A percentile compares a stretch with the other conserved stretches of the same genome.
Conservation (phyloP, 2,329 filamentous ascomycete species). For the Massarina eburnea region DNA sequence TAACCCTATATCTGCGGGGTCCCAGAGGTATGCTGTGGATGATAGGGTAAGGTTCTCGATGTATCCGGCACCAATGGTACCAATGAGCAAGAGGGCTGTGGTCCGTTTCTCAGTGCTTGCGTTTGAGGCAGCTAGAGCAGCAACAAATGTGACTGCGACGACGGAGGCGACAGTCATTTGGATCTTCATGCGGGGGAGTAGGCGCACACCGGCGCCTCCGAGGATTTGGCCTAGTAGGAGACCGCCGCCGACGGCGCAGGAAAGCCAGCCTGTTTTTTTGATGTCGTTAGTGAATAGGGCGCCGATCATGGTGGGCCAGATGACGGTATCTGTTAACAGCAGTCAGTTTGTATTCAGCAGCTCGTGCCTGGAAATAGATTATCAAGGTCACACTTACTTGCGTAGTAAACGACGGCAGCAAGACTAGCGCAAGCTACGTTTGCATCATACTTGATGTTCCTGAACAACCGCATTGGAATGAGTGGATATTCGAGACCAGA, state of each 20-base stretch:
- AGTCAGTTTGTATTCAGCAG: constrained; percentile 27
- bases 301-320: constrained; percentile 35
- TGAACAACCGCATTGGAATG: constrained; percentile 13
- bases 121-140: constrained; percentile 16
- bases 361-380: constrained; percentile 20
- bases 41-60: constrained; percentile 36
- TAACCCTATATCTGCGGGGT: constrained; percentile 52
- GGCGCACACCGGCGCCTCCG: constrained; percentile 27
- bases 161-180: constrained; percentile 20
- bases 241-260: constrained; percentile 30
- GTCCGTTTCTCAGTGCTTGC: constrained; percentile 11
- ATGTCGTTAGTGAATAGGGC: constrained; percentile 25
- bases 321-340: constrained; percentile 21
- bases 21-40: constrained; percentile 50
- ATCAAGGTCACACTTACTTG: background rate
- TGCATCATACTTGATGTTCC: constrained; percentile 29
- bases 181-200: constrained; percentile 23
- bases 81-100: constrained; percentile 20
- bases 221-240: constrained; percentile 35
- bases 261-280: constrained; percentile 29
- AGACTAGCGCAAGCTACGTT: constrained; percentile 36
- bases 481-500: constrained; percentile 33
- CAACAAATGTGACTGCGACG: constrained; percentile 21
- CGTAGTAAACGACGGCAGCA: constrained; percentile 28
- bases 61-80: constrained; percentile 22